Evolutionary conservation across 108 stramenopile species (phyloP), one percentile per base, ranked within the genome.

Genomic region (Nitzschia inconspicua): DNA sequence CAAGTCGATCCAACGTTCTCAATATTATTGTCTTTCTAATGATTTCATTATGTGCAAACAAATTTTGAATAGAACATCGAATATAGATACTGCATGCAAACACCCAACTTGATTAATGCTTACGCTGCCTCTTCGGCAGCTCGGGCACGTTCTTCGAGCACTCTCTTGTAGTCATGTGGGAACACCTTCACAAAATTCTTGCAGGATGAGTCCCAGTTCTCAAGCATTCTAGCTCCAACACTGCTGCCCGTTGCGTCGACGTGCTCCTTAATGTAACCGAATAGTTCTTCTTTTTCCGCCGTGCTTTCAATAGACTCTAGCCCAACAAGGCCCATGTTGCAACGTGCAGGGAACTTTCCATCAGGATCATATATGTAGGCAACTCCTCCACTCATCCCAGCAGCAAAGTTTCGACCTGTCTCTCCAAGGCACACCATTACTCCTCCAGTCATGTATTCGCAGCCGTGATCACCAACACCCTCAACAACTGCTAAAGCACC

Each of bases 401-500:
- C 98, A 61, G 92, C 96, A 71, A 97, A 96, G 85, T 98, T 98
- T 49, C 97, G 85, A 42, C 98, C 98, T 14, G 96, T 96, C 28
- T 83, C 77, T 37, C 96, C 98, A 39, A 98, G 80, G 44, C 90
- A 86, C 18, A 97, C 93, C 48, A 97, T 81, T 36, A 80, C 58
- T 50, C 97, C 97, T 41, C 96, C 97, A 24, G 98, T 98, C 98
- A 98, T 98, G 86, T 98, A 98, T 80, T 98, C 98, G 44, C 91
- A 94, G 28, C 96, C 94, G 70, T 98, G 98, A 70, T 97, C 97
- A 50, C 98, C 98, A 37, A 91, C 83, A 26, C 98, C 98, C 65
- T 98, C 98, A 24, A 96, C 95, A 32, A 98, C 96, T 7, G 96
- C 95, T 46, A 93, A 63, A 10, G 96, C 98, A 25, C 98, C 98